Conservation (phyloP, 2,329 filamentous ascomycete species). For the Basipetospora chlamydospora region DNA sequence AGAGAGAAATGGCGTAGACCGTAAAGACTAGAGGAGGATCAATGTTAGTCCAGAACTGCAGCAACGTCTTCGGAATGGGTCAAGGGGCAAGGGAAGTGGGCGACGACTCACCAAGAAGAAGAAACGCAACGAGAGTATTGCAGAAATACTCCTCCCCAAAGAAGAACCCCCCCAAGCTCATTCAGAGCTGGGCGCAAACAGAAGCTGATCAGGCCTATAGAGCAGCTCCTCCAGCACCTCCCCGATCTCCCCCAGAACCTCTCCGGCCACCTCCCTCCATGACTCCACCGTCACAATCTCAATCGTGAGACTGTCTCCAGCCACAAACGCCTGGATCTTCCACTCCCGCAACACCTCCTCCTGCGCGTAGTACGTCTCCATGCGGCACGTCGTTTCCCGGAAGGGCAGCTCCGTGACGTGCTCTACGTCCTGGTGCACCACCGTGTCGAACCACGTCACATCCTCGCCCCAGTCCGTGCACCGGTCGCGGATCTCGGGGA, state of each 20-base stretch:
- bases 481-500: conserved; percentile 34
- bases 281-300: conserved; percentile 46
- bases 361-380: conserved; percentile 46
- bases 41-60: too few relatives aligned
- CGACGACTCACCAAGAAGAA: too few relatives aligned
- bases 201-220: conserved; percentile 15
- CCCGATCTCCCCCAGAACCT: conserved; percentile 35
- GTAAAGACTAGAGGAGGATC: too few relatives aligned
- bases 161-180: background rate
- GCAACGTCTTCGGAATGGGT: too few relatives aligned
- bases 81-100: too few relatives aligned
- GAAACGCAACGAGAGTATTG: too few relatives aligned
- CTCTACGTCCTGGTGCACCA: conserved; percentile 45
- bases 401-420: conserved; percentile 42
- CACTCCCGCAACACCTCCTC: conserved; percentile 40
- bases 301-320: conserved; percentile 33
- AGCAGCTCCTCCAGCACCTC: conserved; percentile 25
- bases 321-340: conserved; percentile 47
- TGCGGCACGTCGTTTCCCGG: conserved; percentile 22
- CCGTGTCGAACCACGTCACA: conserved; percentile 34
- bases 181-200: conserved; percentile 17
- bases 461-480: conserved; percentile 30
- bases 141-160: too few relatives aligned
- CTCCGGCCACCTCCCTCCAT: conserved; percentile 35
- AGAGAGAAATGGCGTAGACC: too few relatives aligned